Evolutionary conservation across 805 yeast species (phyloP).

Genomic region (Myxozyma neglecta): DNA sequence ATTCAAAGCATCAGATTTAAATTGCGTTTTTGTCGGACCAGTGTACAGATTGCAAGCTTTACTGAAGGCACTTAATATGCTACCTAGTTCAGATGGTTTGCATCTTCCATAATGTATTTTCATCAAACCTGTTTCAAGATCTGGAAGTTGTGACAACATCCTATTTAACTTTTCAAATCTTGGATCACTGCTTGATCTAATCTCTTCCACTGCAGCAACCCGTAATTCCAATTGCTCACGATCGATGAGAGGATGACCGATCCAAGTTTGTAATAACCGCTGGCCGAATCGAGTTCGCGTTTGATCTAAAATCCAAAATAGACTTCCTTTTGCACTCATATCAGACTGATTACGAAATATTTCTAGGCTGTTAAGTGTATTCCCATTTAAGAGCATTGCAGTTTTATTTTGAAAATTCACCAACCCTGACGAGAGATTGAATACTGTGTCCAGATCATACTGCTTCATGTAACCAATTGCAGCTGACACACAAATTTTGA

Average conservation of each 20-base stretch:
- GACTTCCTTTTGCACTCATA: constrained; percentile 59
- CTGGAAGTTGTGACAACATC: constrained; percentile 47
- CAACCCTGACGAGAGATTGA: constrained; percentile 54
- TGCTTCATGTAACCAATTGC: constrained; percentile 58
- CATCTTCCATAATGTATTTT: constrained; percentile 59
- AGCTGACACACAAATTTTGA: constrained; percentile 47
- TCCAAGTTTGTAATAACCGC: constrained; percentile 68
- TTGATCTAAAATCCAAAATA: constrained; percentile 77
- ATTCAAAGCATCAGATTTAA: constrained; percentile 43
- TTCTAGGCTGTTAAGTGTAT: constrained; percentile 70
- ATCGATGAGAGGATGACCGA: constrained; percentile 65
- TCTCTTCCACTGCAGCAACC: constrained; percentile 57
- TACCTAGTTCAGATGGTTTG: constrained; percentile 59
- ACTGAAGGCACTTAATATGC: constrained; percentile 50
- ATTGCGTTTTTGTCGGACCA: constrained; percentile 41
- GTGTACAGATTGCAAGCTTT: constrained; percentile 36
- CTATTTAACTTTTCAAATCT: constrained; percentile 37
- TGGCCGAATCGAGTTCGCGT: constrained; percentile 78
- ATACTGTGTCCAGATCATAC: constrained; percentile 59
- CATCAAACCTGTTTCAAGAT: constrained; percentile 58
- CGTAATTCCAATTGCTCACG: constrained; percentile 59
- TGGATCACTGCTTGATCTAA: constrained; percentile 34
- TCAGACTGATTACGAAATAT: constrained; percentile 68
- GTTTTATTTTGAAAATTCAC: constrained; percentile 50
- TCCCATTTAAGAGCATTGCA: constrained; percentile 59